phyloP scores from a whole-genome alignment of 2,329 filamentous ascomycete species.

The Simplicillium sp. region DNA sequence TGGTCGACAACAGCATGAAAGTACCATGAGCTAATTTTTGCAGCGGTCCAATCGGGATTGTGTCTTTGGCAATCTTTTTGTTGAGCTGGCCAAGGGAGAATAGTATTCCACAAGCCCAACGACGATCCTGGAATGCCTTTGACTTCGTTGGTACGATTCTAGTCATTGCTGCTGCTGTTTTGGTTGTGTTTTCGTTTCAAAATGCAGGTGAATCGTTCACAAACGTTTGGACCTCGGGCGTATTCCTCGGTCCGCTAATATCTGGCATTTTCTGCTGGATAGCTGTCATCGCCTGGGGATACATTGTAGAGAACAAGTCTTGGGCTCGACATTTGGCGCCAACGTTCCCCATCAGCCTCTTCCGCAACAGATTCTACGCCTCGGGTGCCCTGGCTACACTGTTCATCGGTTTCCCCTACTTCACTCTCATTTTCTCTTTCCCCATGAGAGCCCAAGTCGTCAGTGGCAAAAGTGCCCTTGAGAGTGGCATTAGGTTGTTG shows the following conservation, averaged over 20 bases:
- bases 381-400: constrained; percentile 32
- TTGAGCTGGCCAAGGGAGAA: constrained; percentile 36
- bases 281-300: constrained; percentile 18
- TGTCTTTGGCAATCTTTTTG: constrained; percentile 36
- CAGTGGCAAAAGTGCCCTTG: constrained; percentile 32
- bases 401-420: constrained; percentile 40
- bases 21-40: neutral
- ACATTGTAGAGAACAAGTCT: constrained; percentile 6
- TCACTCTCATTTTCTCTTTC: constrained; percentile 38
- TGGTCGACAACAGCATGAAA: too few relatives aligned
- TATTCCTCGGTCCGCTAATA: constrained; percentile 21
- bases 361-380: constrained; percentile 36
- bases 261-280: constrained; percentile 18
- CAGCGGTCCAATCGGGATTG: constrained; percentile 39
- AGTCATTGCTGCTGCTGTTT: constrained; percentile 40
- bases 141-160: constrained; percentile 45
- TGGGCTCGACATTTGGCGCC: constrained; percentile 16
- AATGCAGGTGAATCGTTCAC: constrained; percentile 27
- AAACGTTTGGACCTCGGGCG: constrained; percentile 31
- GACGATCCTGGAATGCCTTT: constrained; percentile 36
- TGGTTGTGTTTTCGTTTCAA: constrained; percentile 51
- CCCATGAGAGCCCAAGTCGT: constrained; percentile 41
- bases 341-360: constrained; percentile 37
- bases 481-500: constrained; percentile 40
- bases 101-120: constrained; percentile 27